These are phyloP conservation scores for Zygosaccharomyces sapae DNA, from an alignment of 1,139 yeast species.

Conservation along the genomic window DNA sequence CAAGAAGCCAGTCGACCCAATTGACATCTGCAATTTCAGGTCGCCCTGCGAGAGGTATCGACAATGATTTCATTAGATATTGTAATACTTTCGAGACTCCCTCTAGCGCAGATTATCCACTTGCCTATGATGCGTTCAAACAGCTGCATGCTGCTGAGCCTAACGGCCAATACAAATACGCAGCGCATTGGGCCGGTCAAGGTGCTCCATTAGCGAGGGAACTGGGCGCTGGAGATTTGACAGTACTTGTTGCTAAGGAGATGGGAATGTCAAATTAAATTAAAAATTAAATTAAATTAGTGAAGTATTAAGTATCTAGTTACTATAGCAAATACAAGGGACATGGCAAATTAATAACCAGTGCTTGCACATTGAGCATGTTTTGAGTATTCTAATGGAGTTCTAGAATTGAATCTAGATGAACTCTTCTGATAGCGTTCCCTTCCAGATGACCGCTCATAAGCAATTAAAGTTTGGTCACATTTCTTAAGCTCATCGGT, in stretches of 20 bases:
- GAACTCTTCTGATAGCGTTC: neutral
- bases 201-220: slow-evolving; percentile 6
- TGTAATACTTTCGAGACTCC: slow-evolving; percentile 8
- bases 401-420: neutral
- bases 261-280: neutral
- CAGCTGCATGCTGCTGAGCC: slow-evolving; percentile 11
- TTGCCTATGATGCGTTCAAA: slow-evolving; percentile 39
- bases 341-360: neutral
- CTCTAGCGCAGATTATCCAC: slow-evolving; percentile 40
- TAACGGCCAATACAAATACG: slow-evolving; percentile 5
- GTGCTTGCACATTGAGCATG: neutral
- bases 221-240: neutral
- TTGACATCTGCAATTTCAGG: slow-evolving; percentile 42
- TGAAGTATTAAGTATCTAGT: too few relatives aligned
- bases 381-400: neutral
- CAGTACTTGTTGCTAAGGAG: neutral
- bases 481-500: slow-evolving; percentile 32
- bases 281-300: neutral
- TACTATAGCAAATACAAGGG: neutral
- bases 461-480: slow-evolving; percentile 43
- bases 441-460: slow-evolving; percentile 36
- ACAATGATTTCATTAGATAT: slow-evolving; percentile 34
- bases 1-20: slow-evolving; percentile 27
- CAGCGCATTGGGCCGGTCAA: slow-evolving; percentile 16
- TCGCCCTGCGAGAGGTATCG: slow-evolving; percentile 40